Conservation (phyloP, 1,284 basidiomycete genomes). For the Apiotrichum akiyoshidainum region DNA sequence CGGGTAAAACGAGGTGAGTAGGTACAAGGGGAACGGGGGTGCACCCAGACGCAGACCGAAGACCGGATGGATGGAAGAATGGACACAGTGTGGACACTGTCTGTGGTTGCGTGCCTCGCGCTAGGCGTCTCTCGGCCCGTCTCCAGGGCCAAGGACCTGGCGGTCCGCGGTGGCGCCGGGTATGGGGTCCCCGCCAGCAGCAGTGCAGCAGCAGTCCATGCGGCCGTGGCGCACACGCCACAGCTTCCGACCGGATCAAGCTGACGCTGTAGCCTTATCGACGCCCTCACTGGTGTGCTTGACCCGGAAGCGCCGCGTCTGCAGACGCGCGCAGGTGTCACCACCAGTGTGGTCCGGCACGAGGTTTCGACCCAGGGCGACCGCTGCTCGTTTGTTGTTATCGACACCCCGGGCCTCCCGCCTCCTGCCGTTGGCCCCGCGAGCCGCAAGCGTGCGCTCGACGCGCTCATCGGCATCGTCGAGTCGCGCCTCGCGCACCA, state of each 20-base stretch:
- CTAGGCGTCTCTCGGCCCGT: too few relatives aligned
- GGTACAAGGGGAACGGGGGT: background rate
- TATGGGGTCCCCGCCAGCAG: too few relatives aligned
- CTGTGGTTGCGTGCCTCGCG: too few relatives aligned
- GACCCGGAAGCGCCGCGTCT: conserved; percentile 11
- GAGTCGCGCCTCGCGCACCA: conserved; percentile 40
- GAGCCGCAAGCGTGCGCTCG: conserved; percentile 27
- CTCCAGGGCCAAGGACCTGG: too few relatives aligned
- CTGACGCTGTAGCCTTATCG: conserved; percentile 15
- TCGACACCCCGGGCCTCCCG: conserved; percentile 46
- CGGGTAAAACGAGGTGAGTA: conserved; percentile 43
- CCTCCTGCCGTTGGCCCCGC: background rate
- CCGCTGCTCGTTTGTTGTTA: conserved; percentile 15
- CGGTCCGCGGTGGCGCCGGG: too few relatives aligned
- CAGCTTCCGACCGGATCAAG: too few relatives aligned
- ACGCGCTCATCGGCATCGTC: conserved; percentile 33
- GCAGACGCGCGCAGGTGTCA: conserved; percentile 5
- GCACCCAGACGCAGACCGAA: background rate
- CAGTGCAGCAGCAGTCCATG: too few relatives aligned
- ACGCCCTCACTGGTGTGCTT: conserved; percentile 17
- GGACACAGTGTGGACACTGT: too few relatives aligned
- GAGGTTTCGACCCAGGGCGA: conserved; percentile 6
- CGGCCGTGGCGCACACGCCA: too few relatives aligned
- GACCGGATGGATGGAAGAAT: too few relatives aligned
- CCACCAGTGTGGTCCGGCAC: conserved; percentile 15